These are phyloP conservation scores for Acanthamoeba lenticulata DNA, from an alignment of 208 protist species.

Conservation along the genomic window DNA sequence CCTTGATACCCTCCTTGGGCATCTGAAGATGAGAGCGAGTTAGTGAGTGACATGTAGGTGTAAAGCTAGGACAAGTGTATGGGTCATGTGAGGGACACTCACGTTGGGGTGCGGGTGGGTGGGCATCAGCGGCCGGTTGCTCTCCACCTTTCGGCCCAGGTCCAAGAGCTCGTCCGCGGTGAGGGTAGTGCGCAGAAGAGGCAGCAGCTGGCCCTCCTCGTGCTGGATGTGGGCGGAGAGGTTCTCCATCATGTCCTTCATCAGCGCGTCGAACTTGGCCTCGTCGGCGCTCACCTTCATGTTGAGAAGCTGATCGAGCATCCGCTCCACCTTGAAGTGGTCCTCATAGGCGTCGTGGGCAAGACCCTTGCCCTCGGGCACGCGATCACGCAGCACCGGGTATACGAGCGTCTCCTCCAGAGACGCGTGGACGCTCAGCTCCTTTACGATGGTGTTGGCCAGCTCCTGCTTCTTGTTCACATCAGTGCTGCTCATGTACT, in stretches of 20 bases:
- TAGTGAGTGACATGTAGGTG: no score
- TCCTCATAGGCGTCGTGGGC: slow-evolving; percentile 1
- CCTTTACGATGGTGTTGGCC: background rate
- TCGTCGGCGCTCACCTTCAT: background rate
- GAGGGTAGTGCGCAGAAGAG: background rate
- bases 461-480: slow-evolving; percentile 6
- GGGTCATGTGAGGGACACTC: no score
- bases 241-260: background rate
- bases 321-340: background rate
- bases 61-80: no score
- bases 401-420: slow-evolving; percentile 1
- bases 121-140: background rate
- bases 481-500: background rate
- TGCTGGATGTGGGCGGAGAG: slow-evolving; percentile 1
- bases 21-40: no score
- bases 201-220: slow-evolving; percentile 20
- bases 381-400: background rate
- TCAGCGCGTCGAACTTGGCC: background rate
- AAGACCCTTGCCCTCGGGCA: background rate
- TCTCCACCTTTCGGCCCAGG: background rate
- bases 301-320: slow-evolving; percentile 21
- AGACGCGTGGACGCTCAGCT: background rate
- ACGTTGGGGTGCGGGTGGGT: slow-evolving; percentile 27
- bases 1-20: slow-evolving; percentile 1
- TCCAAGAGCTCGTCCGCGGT: background rate